Evolutionary conservation across 805 yeast species (phyloP).

Genomic region (Suhomyces pyralidae): DNA sequence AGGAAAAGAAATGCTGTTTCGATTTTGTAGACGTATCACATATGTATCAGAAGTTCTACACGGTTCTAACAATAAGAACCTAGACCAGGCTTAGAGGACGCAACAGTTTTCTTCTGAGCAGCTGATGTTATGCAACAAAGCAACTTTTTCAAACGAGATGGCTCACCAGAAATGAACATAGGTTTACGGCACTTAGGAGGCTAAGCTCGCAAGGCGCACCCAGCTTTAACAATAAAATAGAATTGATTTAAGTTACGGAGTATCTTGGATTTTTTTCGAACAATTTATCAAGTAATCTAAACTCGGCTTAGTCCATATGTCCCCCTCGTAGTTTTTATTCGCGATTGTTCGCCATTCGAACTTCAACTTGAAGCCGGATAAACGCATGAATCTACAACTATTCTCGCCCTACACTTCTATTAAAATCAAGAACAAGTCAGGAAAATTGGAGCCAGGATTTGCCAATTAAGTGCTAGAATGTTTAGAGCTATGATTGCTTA

Average conservation of each 20-base stretch:
- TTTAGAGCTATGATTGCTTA: background rate
- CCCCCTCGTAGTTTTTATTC: background rate
- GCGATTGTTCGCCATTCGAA: background rate
- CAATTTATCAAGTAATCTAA: background rate
- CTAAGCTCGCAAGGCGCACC: background rate
- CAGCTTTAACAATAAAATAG: background rate
- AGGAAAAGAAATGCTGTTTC: background rate
- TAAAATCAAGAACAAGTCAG: background rate
- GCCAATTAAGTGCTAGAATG: background rate
- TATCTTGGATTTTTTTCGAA: background rate
- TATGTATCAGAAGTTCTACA: background rate
- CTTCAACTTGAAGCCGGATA: background rate
- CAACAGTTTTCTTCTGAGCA: background rate
- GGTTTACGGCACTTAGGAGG: background rate
- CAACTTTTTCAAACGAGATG: background rate
- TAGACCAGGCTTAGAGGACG: background rate
- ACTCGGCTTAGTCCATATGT: background rate
- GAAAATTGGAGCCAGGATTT: background rate
- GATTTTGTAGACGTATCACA: background rate
- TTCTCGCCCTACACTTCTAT: background rate
- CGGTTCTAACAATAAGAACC: background rate
- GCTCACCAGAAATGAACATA: background rate
- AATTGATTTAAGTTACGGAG: background rate
- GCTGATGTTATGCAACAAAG: background rate
- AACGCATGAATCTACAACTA: background rate